Percentiles rank a stretch among this genome's conserved stretches.
These are phyloP conservation scores for Hericium erinaceus DNA, from an alignment of 768 basidiomycete species.

Conservation along the genomic window DNA sequence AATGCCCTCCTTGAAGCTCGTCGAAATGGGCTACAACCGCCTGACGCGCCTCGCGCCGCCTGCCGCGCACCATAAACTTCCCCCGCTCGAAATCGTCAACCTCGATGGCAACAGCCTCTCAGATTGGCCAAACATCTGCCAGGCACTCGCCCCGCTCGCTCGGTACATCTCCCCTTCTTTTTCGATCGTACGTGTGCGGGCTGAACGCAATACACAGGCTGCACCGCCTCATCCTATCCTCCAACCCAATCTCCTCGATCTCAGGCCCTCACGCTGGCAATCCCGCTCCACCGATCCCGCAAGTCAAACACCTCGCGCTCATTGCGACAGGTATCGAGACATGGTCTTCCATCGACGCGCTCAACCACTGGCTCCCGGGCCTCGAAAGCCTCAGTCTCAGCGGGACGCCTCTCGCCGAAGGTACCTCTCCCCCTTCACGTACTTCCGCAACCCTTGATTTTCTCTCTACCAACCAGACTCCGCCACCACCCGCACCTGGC, in stretches of 20 bases:
- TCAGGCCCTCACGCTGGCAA: conserved; percentile 22
- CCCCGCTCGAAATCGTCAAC: conserved; percentile 43
- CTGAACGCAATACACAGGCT: conserved; percentile 32
- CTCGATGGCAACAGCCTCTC: conserved; percentile 57
- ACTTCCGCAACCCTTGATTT: background rate
- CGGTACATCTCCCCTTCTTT: conserved; percentile 27
- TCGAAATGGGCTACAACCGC: conserved; percentile 69
- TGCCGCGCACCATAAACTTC: conserved; percentile 16
- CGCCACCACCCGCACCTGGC: conserved; percentile 25
- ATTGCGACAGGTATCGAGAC: conserved; percentile 46
- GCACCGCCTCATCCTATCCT: conserved; percentile 54
- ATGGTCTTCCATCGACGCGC: conserved; percentile 58
- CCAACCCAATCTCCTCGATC: conserved; percentile 38
- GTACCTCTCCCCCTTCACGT: conserved; percentile 19
- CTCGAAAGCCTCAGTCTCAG: conserved; percentile 51
- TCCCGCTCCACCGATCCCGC: conserved; percentile 15
- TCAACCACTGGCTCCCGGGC: conserved; percentile 60
- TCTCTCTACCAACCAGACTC: conserved; percentile 17
- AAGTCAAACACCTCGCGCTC: conserved; percentile 52
- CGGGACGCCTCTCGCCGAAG: conserved; percentile 57
- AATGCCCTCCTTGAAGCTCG: conserved; percentile 44
- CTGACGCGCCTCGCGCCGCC: conserved; percentile 20
- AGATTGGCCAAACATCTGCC: conserved; percentile 45
- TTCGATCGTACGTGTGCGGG: background rate
- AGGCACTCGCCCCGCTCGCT: conserved; percentile 33